These are phyloP conservation scores for Dactylorhiza incarnata DNA, from an alignment of 106 monocot genomes.

Conservation along the genomic window DNA sequence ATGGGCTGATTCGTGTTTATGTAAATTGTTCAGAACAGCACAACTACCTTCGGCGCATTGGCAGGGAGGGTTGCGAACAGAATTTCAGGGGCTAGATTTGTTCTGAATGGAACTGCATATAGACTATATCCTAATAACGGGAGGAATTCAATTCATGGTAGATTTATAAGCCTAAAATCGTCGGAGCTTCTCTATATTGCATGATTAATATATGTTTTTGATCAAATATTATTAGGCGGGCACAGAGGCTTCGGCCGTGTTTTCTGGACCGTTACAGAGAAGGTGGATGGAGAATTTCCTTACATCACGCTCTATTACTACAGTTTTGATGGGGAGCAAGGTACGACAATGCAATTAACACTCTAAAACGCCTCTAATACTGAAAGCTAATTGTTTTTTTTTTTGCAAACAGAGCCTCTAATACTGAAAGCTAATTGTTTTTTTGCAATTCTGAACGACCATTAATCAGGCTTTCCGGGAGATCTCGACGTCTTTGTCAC, in stretches of 20 bases:
- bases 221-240: constrained; percentile 25
- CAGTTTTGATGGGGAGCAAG: constrained; percentile 56
- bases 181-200: not conserved
- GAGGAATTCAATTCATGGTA: constrained; percentile 43
- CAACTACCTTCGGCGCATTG: constrained; percentile 52
- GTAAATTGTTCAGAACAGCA: constrained; percentile 27
- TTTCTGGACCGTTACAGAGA: constrained; percentile 39
- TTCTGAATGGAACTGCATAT: constrained; percentile 22
- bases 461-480: constrained; percentile 67
- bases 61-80: constrained; percentile 58
- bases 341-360: too few relatives aligned
- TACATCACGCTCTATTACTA: constrained; percentile 41
- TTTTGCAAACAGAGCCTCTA: too few relatives aligned
- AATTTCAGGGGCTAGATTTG: constrained; percentile 27
- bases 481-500: constrained; percentile 78
- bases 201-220: not conserved
- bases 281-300: constrained; percentile 31
- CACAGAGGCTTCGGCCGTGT: constrained; percentile 37
- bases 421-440: too few relatives aligned
- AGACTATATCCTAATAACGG: constrained; percentile 25
- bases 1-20: not conserved
- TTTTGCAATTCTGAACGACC: too few relatives aligned
- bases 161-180: not conserved
- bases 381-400: too few relatives aligned
- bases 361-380: too few relatives aligned